Evolutionary conservation across 352 stramenopile species (phyloP), one percentile per base, ranked within the genome.

Genomic region (Poterioochromonas sp.): DNA sequence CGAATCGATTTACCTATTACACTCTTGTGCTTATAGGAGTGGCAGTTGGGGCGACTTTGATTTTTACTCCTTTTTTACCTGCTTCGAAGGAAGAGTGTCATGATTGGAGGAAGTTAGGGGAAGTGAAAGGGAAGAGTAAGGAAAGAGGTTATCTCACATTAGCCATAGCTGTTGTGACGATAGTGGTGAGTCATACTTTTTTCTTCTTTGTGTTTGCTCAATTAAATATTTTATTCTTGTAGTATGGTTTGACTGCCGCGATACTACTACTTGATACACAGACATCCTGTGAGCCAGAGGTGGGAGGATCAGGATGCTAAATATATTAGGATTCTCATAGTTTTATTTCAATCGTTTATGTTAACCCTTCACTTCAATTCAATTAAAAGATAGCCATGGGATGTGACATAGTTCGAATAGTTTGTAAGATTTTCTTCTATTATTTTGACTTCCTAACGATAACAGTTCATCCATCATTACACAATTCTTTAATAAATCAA

Each of bases 41-140:
- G 1, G 20, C 8, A 37, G 26, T 76, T 40, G 69, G 43, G 3
- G 73, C n/a, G 15, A 34, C 8, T 58, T 68, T 58, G 1, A 29
- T 63, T 40, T 76, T 76, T 35, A 40, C 34, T 11, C 43, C 5
- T 29, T 76, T 76, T 35, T 63, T 76, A 40, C 69, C 69, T 44
- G 49, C 43, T n/a, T 76, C 69, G 11, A 76, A 76, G 32, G 69
- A 76, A 63, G n/a, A 65, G 69, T 76, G 69, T 29, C 12, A 76
- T 3, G 69, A 76, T 18, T 76, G 69, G 69, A 76, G 69, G 49
- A 1, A 76, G 39, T 22, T 26, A n/a, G 69, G 69, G 1, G 69
- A 76, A 29, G 26, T 11, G 32, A 15, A 11, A 22, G 69, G 69
- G 3, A 18, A 12, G 18, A 76, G 40, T 29, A 43, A 11, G 18